Evolutionary conservation across 257 asterid genomes (phyloP), one percentile per base, ranked within the genome.

Genomic region (Eustoma russellianum): DNA sequence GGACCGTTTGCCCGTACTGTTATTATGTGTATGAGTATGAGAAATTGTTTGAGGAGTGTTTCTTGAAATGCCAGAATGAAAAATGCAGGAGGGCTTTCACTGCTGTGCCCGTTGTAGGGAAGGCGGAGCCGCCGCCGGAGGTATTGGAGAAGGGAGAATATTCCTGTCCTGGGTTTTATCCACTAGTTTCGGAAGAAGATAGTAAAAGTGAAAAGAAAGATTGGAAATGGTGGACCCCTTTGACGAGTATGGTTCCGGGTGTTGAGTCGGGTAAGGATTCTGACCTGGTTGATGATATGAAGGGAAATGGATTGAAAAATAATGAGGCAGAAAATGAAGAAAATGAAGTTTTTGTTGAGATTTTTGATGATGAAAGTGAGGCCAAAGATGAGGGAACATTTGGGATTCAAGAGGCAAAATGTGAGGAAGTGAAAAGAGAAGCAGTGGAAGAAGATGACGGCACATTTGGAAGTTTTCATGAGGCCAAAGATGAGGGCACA

Each of bases 1-100:
- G 93, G 93, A 80, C 93, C 2, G 55, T 69, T 51, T 86, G 93
- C 64, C 85, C 93, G 17, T 78, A 78, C 49, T 86, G 93, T 66
- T 74, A 70, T 41, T 66, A 63, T 54, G 66, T 74, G 12, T 80
- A 76, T 41, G 85, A 86, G 70, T 78, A 71, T 38, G 75, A 52
- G 8, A 67, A 46, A 17, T 63, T 45, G 64, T 83, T 56, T 41
- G 65, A 61, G 66, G 74, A 68, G 6, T 76, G 89, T 55, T 61
- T 62, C 41, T 7, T 85, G 75, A 76, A 71, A 74, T 85, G 93
- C 62, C 62, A 57, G 62, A 86, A 86, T 49, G 73, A 7, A 46
- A 63, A 49, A 4, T 86, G 93, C 60, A 51, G 66, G 14, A 66
- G 74, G 56, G 78, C 66, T 63, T 58, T 74, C 56, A 81, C 74